A percentile compares a stretch with the other conserved stretches of the same genome.
These are phyloP conservation scores for Auxenochlorella pyrenoidosa DNA, from an alignment of 139 green algal genomes.

Conservation along the genomic window DNA sequence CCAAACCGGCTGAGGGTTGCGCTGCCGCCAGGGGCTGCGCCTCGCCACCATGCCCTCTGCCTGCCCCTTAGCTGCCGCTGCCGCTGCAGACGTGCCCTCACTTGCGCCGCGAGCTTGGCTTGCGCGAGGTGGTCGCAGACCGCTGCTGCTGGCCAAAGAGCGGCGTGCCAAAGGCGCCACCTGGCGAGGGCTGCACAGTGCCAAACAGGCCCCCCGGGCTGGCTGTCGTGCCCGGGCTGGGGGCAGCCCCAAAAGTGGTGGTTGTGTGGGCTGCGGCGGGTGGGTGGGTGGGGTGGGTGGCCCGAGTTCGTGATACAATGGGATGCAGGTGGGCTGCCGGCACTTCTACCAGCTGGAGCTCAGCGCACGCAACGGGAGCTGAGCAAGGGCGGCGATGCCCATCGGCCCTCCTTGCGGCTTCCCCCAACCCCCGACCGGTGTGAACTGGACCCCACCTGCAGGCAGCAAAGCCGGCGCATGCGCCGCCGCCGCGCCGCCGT, in stretches of 20 bases:
- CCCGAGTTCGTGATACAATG: too few relatives aligned
- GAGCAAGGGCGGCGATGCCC: too few relatives aligned
- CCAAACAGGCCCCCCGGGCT: slow-evolving; percentile 29
- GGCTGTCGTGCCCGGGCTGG: neutral
- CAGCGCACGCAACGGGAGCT: too few relatives aligned
- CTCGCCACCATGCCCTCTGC: too few relatives aligned
- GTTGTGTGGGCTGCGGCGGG: neutral
- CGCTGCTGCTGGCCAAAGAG: slow-evolving; percentile 30
- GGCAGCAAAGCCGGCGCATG: neutral
- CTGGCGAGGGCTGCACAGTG: slow-evolving; percentile 6
- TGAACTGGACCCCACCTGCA: neutral
- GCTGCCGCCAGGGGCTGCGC: too few relatives aligned
- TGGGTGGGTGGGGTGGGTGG: too few relatives aligned
- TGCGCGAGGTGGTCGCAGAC: neutral
- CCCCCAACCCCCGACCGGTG: too few relatives aligned
- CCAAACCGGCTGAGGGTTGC: too few relatives aligned
- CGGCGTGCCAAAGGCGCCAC: slow-evolving; percentile 18
- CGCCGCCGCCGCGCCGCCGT: neutral
- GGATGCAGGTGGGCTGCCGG: too few relatives aligned
- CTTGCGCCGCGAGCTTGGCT: slow-evolving; percentile 11
- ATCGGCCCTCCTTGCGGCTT: too few relatives aligned
- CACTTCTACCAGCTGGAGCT: too few relatives aligned
- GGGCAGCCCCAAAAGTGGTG: neutral
- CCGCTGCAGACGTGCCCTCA: neutral
- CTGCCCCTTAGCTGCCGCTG: too few relatives aligned